Conservation (phyloP, 2,329 filamentous ascomycete genomes). For the Colletotrichum orchidophilum region DNA sequence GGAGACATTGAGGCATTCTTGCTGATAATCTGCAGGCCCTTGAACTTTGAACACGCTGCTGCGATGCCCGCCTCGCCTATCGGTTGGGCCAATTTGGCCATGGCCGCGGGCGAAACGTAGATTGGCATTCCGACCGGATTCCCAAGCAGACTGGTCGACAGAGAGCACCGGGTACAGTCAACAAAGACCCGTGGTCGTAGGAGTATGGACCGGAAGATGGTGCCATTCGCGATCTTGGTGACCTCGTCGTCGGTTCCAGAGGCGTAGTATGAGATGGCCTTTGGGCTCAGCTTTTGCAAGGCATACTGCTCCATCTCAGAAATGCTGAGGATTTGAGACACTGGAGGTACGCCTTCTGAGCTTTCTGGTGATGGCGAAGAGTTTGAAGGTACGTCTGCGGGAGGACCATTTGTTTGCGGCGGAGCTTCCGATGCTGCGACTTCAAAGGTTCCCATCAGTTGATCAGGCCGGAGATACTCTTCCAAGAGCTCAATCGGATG, state of each 20-base stretch:
- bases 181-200: constrained; percentile 84
- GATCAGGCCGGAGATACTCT: constrained; percentile 74
- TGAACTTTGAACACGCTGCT: constrained; percentile 73
- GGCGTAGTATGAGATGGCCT: constrained; percentile 90
- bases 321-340: constrained; percentile 77
- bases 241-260: constrained; percentile 81
- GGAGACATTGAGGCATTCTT: constrained; percentile 88
- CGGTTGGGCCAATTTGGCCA: constrained; percentile 81
- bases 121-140: constrained; percentile 75
- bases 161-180: constrained; percentile 78
- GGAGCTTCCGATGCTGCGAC: constrained; percentile 36
- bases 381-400: constrained; percentile 31
- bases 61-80: constrained; percentile 82
- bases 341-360: constrained; percentile 53
- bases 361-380: constrained; percentile 55
- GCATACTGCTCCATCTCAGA: constrained; percentile 83
- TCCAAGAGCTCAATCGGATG: constrained; percentile 84
- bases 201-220: constrained; percentile 78
- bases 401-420: neutral
- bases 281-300: constrained; percentile 75
- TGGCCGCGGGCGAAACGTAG: constrained; percentile 81
- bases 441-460: constrained; percentile 76
- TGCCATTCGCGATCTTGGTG: constrained; percentile 79
- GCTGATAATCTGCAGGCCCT: constrained; percentile 79
- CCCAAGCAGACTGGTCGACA: constrained; percentile 74